These are phyloP conservation scores for Symbiodinium pilosum DNA, from an alignment of 73 alveolate species.

Conservation along the genomic window DNA sequence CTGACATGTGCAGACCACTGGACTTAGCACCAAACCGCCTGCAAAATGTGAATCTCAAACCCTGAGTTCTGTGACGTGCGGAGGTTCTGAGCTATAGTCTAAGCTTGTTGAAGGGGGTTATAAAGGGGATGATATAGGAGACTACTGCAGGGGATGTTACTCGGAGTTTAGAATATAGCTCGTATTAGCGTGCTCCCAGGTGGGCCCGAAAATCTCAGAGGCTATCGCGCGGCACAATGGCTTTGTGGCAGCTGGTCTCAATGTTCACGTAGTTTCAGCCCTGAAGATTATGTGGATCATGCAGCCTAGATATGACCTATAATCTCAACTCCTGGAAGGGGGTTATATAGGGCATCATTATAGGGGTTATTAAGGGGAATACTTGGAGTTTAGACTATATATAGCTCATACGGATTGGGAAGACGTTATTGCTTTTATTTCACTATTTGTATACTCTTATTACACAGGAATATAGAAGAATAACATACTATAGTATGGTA, in stretches of 20 bases:
- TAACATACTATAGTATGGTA: too few relatives aligned
- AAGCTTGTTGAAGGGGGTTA: too few relatives aligned
- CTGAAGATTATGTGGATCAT: not conserved
- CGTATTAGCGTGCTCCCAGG: not conserved
- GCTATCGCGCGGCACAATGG: conserved; percentile 17
- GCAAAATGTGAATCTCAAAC: not conserved
- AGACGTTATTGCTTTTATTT: too few relatives aligned
- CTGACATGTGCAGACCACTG: too few relatives aligned
- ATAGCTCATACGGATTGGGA: too few relatives aligned
- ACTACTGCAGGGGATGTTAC: not conserved
- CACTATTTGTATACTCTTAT: too few relatives aligned
- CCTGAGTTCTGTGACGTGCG: not conserved
- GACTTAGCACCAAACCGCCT: too few relatives aligned
- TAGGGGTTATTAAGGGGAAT: too few relatives aligned
- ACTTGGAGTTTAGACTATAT: too few relatives aligned
- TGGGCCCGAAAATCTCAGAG: conserved; percentile 50
- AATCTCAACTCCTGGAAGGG: too few relatives aligned
- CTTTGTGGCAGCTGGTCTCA: not conserved
- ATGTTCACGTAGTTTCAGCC: not conserved
- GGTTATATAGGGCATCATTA: too few relatives aligned
- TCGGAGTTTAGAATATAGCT: not conserved
- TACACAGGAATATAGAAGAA: too few relatives aligned
- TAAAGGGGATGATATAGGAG: not conserved
- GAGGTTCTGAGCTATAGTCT: not conserved
- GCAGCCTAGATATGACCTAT: not conserved